Conservation (phyloP, 495 filamentous ascomycete genomes). For the Aspergillus carlsbadensis region DNA sequence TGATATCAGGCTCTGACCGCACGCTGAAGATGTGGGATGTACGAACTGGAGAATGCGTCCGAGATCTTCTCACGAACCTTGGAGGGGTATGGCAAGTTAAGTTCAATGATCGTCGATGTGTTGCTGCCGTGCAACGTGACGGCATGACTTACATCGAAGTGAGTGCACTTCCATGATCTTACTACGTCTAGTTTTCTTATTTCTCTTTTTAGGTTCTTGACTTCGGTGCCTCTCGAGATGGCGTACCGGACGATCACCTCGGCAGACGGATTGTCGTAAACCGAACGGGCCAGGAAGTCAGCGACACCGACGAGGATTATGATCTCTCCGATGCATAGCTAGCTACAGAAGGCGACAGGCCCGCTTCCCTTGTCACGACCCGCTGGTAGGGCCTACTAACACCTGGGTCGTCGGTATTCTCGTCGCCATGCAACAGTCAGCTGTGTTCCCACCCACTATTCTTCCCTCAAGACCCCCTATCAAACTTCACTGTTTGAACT, state of each 20-base stretch:
- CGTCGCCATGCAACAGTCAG: not conserved
- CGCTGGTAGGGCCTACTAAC: not conserved
- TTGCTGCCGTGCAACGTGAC: constrained; percentile 93
- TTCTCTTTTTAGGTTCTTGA: constrained; percentile 42
- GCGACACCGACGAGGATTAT: constrained; percentile 43
- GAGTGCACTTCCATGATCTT: constrained; percentile 29
- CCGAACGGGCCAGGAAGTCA: constrained; percentile 45
- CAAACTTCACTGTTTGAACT: constrained; percentile 4
- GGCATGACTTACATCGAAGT: constrained; percentile 95
- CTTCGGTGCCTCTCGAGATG: constrained; percentile 87
- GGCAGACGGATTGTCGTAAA: constrained; percentile 82
- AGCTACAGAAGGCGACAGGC: not conserved
- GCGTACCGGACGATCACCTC: constrained; percentile 68
- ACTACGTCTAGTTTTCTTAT: not conserved
- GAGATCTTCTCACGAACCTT: constrained; percentile 93
- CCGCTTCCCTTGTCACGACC: not conserved
- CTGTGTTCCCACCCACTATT: not conserved
- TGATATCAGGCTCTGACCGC: constrained; percentile 92
- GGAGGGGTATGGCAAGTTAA: constrained; percentile 98
- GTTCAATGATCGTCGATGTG: constrained; percentile 93
- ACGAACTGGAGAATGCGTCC: constrained; percentile 83
- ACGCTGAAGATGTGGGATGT: constrained; percentile 99
- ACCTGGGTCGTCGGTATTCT: not conserved
- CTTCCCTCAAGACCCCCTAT: constrained; percentile 4
- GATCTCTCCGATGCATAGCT: constrained; percentile 37